Evolutionary conservation across 2,329 filamentous ascomycete species (phyloP).

Genomic region (Microcyclosporella mali): DNA sequence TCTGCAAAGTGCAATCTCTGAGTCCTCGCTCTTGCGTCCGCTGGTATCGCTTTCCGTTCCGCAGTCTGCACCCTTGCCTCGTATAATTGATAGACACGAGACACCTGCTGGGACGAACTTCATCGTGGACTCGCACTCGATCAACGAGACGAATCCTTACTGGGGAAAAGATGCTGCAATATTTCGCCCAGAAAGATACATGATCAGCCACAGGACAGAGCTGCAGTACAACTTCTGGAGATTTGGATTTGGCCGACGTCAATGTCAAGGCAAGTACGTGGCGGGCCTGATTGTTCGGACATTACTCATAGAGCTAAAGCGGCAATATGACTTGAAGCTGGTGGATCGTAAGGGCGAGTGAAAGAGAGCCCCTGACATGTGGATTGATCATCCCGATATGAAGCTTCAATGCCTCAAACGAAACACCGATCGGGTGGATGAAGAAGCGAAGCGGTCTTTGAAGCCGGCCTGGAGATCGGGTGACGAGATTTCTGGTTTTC

Average conservation of each 20-base stretch:
- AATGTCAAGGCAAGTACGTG: neutral
- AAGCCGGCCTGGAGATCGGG: too few relatives aligned
- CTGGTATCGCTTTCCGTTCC: conserved; percentile 1
- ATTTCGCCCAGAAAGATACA: neutral
- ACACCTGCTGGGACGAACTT: neutral
- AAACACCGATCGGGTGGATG: too few relatives aligned
- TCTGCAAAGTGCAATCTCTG: neutral
- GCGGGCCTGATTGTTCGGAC: neutral
- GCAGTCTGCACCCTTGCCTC: neutral
- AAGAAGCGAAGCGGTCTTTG: too few relatives aligned
- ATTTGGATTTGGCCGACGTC: neutral
- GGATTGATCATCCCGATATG: conserved; percentile 1
- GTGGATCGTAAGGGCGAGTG: neutral
- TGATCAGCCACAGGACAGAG: neutral
- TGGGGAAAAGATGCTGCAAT: neutral
- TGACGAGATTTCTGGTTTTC: too few relatives aligned
- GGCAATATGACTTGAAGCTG: neutral
- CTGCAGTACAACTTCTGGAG: neutral
- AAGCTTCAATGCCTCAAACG: neutral
- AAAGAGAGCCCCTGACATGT: neutral
- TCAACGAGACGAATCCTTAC: neutral
- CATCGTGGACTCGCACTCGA: neutral
- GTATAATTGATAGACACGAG: neutral
- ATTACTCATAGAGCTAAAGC: neutral
- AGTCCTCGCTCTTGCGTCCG: neutral